These are phyloP conservation scores for Endocarpon pusillum DNA, from an alignment of 495 filamentous ascomycete species.

Conservation along the genomic window DNA sequence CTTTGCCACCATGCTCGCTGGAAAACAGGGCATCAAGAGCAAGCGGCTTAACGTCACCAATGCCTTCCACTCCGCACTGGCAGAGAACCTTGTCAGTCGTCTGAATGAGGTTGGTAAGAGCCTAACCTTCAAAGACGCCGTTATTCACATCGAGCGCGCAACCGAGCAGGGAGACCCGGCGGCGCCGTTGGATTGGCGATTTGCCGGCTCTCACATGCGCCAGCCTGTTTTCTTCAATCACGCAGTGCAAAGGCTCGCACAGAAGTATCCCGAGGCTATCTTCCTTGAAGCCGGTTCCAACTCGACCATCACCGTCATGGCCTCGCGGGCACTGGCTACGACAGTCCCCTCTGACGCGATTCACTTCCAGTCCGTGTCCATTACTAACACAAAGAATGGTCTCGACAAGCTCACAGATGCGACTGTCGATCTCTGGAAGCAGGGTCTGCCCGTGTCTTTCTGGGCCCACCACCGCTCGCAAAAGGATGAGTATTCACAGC, in stretches of 20 bases:
- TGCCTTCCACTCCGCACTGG: slow-evolving; percentile 11
- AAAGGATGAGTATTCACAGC: slow-evolving; percentile 7
- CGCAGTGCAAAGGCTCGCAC: slow-evolving; percentile 7
- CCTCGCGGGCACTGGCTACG: slow-evolving; percentile 1
- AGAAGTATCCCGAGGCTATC: slow-evolving; percentile 3
- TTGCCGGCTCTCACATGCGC: slow-evolving; percentile 7
- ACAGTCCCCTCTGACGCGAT: slow-evolving; percentile 1
- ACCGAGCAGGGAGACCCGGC: slow-evolving; percentile 1
- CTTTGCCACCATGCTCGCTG: slow-evolving; percentile 1
- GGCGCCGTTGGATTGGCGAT: slow-evolving; percentile 3
- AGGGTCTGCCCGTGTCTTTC: slow-evolving; percentile 5
- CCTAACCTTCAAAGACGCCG: slow-evolving; percentile 6
- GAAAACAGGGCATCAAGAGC: slow-evolving; percentile 2
- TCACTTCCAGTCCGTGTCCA: slow-evolving; percentile 8
- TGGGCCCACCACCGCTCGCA: slow-evolving; percentile 9
- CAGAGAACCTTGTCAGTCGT: slow-evolving; percentile 4
- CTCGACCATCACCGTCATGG: slow-evolving; percentile 10
- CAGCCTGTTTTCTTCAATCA: slow-evolving; percentile 10
- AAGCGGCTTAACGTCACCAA: slow-evolving; percentile 10
- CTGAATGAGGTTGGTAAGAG: slow-evolving; percentile 5
- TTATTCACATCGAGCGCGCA: slow-evolving; percentile 7
- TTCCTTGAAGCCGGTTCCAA: slow-evolving; percentile 11
- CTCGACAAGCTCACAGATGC: slow-evolving; percentile 5
- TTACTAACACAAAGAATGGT: slow-evolving; percentile 3
- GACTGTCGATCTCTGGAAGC: slow-evolving; percentile 9